These are phyloP conservation scores for Trichocladium antarcticum DNA, from an alignment of 495 filamentous ascomycete species.

Conservation along the genomic window DNA sequence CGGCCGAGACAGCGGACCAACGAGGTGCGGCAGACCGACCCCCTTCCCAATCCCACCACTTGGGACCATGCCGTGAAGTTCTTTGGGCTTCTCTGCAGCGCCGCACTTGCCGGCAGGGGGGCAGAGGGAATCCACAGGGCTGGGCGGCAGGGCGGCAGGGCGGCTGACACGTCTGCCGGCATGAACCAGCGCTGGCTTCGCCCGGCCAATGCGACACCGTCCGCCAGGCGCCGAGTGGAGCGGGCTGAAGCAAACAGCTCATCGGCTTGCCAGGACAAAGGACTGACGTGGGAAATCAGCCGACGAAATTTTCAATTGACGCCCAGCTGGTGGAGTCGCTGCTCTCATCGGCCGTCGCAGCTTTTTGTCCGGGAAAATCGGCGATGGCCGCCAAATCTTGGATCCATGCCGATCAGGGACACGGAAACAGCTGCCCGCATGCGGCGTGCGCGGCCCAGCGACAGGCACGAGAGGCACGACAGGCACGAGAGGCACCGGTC, in stretches of 20 bases:
- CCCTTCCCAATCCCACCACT: too few relatives aligned
- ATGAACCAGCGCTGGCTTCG: neutral
- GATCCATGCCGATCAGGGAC: slow-evolving; percentile 6
- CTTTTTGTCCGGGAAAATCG: neutral
- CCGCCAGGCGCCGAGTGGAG: neutral
- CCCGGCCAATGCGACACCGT: neutral
- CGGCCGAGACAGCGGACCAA: slow-evolving; percentile 1
- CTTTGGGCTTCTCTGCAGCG: slow-evolving; percentile 11
- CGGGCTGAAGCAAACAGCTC: neutral
- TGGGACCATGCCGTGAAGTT: slow-evolving; percentile 1
- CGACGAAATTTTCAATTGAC: too few relatives aligned
- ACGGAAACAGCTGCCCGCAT: neutral
- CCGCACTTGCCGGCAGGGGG: neutral
- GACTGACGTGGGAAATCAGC: too few relatives aligned
- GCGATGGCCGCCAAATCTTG: slow-evolving; percentile 1
- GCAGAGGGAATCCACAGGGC: neutral
- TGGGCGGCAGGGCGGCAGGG: neutral
- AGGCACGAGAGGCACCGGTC: too few relatives aligned
- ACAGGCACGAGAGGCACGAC: neutral
- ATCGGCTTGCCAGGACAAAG: neutral
- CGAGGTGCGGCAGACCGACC: neutral
- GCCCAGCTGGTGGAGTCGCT: neutral
- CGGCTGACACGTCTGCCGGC: slow-evolving; percentile 7
- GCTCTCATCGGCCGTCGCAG: neutral
- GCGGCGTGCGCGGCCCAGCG: slow-evolving; percentile 3